These are phyloP conservation scores for Leucocoprinus birnbaumii DNA, from an alignment of 768 basidiomycete species.

Conservation along the genomic window DNA sequence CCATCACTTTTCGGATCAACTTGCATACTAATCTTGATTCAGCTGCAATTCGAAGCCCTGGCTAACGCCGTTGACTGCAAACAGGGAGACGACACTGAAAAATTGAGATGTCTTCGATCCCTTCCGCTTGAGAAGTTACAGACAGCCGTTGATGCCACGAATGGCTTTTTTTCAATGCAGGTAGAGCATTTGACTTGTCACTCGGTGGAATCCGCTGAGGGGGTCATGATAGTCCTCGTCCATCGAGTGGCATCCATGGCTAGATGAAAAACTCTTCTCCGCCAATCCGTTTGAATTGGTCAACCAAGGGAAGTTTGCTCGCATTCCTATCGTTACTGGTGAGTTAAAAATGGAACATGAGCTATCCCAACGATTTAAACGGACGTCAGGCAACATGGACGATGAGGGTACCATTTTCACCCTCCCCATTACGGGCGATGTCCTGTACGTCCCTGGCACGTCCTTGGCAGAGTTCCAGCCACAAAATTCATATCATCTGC, in stretches of 20 bases:
- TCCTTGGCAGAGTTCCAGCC: too few relatives aligned
- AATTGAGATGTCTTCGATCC: conserved; percentile 35
- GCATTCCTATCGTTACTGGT: conserved; percentile 49
- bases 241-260: conserved; percentile 45
- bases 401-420: conserved; percentile 61
- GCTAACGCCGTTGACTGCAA: conserved; percentile 15
- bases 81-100: conserved; percentile 27
- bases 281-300: conserved; percentile 41
- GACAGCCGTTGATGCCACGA: conserved; percentile 35
- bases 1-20: conserved; percentile 40
- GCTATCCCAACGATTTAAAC: neutral
- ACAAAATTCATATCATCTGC: too few relatives aligned
- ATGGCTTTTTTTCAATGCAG: conserved; percentile 36
- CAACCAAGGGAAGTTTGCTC: conserved; percentile 38
- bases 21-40: conserved; percentile 17
- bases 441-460: conserved; percentile 11
- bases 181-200: conserved; percentile 19
- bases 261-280: conserved; percentile 46
- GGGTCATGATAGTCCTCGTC: conserved; percentile 36
- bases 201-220: neutral
- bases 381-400: conserved; percentile 43
- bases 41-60: neutral
- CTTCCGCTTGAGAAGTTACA: conserved; percentile 32
- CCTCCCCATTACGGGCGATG: conserved; percentile 24
- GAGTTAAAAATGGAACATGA: neutral